Conservation (phyloP, 192 early-diverging fungal species). For the Coemansia sp. region DNA sequence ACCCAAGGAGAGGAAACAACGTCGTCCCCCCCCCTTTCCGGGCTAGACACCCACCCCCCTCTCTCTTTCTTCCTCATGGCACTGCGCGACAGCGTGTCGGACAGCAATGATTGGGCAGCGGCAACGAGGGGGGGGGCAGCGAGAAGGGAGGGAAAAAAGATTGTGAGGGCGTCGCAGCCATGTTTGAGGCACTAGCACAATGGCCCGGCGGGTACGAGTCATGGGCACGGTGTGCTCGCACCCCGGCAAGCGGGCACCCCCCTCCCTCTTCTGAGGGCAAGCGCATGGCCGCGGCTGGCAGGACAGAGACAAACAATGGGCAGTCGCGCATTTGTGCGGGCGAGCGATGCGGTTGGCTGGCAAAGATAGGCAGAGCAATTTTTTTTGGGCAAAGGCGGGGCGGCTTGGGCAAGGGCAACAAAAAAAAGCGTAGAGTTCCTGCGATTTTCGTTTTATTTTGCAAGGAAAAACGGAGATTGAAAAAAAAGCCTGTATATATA, state of each 20-base stretch:
- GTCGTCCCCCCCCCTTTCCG: neutral
- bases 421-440: neutral
- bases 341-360: conserved; percentile 7
- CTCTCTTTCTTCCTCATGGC: neutral
- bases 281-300: conserved; percentile 3
- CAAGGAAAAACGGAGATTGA: conserved; percentile 6
- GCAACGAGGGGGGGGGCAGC: neutral
- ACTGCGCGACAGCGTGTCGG: conserved; percentile 5
- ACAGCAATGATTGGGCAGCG: neutral
- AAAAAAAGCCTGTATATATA: conserved; percentile 13
- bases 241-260: conserved; percentile 7
- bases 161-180: conserved; percentile 9
- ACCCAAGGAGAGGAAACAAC: neutral
- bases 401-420: neutral
- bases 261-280: conserved; percentile 13
- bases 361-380: neutral
- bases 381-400: neutral
- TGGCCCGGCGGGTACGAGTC: conserved; percentile 39
- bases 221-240: conserved; percentile 23
- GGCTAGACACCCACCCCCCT: neutral
- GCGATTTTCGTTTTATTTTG: neutral
- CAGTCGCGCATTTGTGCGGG: neutral
- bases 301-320: neutral
- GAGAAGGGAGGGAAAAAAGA: conserved; percentile 3
- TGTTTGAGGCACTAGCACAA: conserved; percentile 23